These are phyloP conservation scores for Colletotrichum lini DNA, from an alignment of 2,329 filamentous ascomycete species.

Conservation along the genomic window DNA sequence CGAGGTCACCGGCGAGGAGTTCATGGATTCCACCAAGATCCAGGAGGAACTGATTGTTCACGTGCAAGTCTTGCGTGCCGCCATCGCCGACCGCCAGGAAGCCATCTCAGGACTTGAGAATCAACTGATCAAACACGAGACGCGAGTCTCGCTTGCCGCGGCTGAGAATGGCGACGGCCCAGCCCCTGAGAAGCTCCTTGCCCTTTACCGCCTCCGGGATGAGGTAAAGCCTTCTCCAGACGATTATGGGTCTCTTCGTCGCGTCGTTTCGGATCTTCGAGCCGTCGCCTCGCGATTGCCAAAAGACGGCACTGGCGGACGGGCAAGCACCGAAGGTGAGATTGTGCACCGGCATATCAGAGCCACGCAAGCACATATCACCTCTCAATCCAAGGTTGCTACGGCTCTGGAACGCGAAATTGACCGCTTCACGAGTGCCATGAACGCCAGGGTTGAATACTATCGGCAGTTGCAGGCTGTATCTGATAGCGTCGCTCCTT, in stretches of 20 bases:
- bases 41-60: constrained; percentile 94
- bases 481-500: constrained; percentile 88
- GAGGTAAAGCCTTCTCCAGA: constrained; percentile 63
- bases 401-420: constrained; percentile 76
- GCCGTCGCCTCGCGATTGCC: constrained; percentile 75
- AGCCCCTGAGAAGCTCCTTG: constrained; percentile 74
- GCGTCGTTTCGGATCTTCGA: constrained; percentile 78
- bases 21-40: constrained; percentile 86
- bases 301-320: constrained; percentile 58
- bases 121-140: constrained; percentile 80
- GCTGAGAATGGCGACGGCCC: constrained; percentile 78
- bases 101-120: constrained; percentile 85
- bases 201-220: constrained; percentile 64
- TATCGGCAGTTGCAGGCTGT: constrained; percentile 91
- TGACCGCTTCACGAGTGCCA: constrained; percentile 80
- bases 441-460: constrained; percentile 90
- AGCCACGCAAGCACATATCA: constrained; percentile 68
- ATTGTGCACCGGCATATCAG: constrained; percentile 77
- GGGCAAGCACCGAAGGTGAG: constrained; percentile 68
- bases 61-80: constrained; percentile 81
- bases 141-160: constrained; percentile 70
- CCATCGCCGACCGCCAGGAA: constrained; percentile 84
- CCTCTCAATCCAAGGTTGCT: constrained; percentile 65
- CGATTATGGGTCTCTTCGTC: constrained; percentile 75
- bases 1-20: constrained; percentile 90